Evolutionary conservation across 106 monocot species (phyloP).

Genomic region (Phalaenopsis equestris): DNA sequence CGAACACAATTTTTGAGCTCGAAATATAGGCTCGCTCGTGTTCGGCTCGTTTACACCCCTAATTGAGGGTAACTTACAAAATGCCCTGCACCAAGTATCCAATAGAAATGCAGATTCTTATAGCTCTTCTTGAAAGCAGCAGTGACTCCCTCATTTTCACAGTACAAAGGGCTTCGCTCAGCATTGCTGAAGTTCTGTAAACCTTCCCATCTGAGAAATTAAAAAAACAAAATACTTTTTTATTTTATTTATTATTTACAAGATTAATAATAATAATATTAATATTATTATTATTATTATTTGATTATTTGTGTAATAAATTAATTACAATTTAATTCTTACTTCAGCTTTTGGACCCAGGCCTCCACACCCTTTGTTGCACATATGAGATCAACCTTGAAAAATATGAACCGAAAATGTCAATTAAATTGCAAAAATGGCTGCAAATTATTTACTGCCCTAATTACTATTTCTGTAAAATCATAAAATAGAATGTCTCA

Average conservation of each 20-base stretch:
- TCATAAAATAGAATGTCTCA: background rate
- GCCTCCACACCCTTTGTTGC: slow-evolving; percentile 64
- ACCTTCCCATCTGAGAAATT: slow-evolving; percentile 54
- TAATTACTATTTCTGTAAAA: too few species aligned
- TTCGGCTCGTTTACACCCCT: too few species aligned
- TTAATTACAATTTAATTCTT: slow-evolving; percentile 3
- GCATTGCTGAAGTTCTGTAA: slow-evolving; percentile 36
- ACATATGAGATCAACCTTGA: slow-evolving; percentile 67
- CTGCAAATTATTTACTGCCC: too few species aligned
- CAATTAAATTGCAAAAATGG: too few species aligned
- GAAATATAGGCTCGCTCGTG: too few species aligned
- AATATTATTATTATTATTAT: too few species aligned
- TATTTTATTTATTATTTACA: background rate
- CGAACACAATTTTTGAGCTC: too few species aligned
- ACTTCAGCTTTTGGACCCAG: slow-evolving; percentile 82
- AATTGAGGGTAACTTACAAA: slow-evolving; percentile 40
- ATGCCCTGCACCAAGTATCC: slow-evolving; percentile 78
- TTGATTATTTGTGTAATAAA: too few species aligned
- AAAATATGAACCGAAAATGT: background rate
- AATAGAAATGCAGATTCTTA: slow-evolving; percentile 70
- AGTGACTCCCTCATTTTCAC: slow-evolving; percentile 24
- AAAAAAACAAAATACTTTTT: too few species aligned
- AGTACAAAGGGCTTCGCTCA: slow-evolving; percentile 40
- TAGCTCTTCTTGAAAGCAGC: slow-evolving; percentile 53
- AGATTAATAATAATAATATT: background rate